Evolutionary conservation across 2,329 filamentous ascomycete species (phyloP).

Genomic region (Coniochaeta sp.): DNA sequence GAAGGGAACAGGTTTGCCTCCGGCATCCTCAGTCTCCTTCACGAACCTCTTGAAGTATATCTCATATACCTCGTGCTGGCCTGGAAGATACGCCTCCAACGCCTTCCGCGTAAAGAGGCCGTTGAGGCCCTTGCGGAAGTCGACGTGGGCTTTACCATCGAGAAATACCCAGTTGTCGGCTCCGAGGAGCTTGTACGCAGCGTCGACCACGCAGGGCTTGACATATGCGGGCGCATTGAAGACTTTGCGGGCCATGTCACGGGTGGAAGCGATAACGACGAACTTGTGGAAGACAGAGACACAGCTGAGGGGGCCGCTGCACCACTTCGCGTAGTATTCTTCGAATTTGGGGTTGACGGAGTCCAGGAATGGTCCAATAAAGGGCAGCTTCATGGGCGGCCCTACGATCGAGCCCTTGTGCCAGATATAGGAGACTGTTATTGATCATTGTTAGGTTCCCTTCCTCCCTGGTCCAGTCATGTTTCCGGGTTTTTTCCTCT

Average conservation of each 20-base stretch:
- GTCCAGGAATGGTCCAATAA: conserved; percentile 92
- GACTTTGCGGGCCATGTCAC: conserved; percentile 92
- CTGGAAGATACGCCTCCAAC: conserved; percentile 80
- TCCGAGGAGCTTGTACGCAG: conserved; percentile 86
- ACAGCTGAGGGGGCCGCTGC: conserved; percentile 84
- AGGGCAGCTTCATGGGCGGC: conserved; percentile 68
- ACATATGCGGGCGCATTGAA: conserved; percentile 90
- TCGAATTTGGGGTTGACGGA: conserved; percentile 88
- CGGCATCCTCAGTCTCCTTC: conserved; percentile 62
- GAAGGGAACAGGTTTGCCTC: conserved; percentile 72
- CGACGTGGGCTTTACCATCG: conserved; percentile 88
- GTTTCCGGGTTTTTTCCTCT: not conserved
- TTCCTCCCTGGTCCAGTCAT: not conserved
- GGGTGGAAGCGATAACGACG: conserved; percentile 90
- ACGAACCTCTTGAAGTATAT: conserved; percentile 77
- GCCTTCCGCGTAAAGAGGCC: conserved; percentile 88
- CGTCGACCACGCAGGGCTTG: conserved; percentile 94
- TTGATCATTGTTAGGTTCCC: not conserved
- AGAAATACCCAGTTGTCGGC: conserved; percentile 95
- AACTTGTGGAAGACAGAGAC: conserved; percentile 99
- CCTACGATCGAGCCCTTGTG: conserved; percentile 72
- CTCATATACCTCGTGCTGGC: conserved; percentile 87
- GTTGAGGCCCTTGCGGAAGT: conserved; percentile 95
- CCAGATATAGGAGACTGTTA: conserved; percentile 63
- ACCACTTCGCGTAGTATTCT: conserved; percentile 88